Percentiles rank a stretch among this genome's conserved stretches.
phyloP scores from a whole-genome alignment of 495 filamentous ascomycete genomes.

The Aspergillus nanangensis region DNA sequence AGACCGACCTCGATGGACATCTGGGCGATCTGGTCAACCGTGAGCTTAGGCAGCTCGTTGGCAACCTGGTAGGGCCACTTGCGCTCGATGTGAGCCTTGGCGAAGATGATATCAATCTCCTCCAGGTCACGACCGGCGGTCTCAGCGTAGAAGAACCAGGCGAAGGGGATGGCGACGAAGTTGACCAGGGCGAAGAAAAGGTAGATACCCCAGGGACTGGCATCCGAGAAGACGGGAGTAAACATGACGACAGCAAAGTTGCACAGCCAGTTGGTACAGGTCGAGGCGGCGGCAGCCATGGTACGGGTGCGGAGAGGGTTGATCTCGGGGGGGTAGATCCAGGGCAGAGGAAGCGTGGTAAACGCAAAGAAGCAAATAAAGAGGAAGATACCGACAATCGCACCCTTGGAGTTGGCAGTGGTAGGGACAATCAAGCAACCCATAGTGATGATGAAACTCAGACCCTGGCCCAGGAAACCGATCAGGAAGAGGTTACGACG shows the following conservation, averaged over 20 bases:
- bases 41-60: slow-evolving; percentile 33
- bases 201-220: slow-evolving; percentile 31
- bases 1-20: slow-evolving; percentile 29
- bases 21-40: slow-evolving; percentile 25
- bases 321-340: slow-evolving; percentile 75
- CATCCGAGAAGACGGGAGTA: slow-evolving; percentile 34
- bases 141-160: slow-evolving; percentile 69
- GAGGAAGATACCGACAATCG: slow-evolving; percentile 36
- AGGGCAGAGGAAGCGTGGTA: slow-evolving; percentile 46
- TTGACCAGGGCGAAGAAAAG: slow-evolving; percentile 69
- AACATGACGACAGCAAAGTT: slow-evolving; percentile 47
- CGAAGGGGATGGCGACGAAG: slow-evolving; percentile 57
- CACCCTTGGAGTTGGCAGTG: slow-evolving; percentile 27
- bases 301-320: slow-evolving; percentile 69
- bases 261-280: slow-evolving; percentile 43
- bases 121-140: slow-evolving; percentile 65
- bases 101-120: slow-evolving; percentile 60
- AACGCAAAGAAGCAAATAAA: slow-evolving; percentile 39
- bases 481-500: slow-evolving; percentile 67
- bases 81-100: slow-evolving; percentile 37
- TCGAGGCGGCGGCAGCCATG: slow-evolving; percentile 50
- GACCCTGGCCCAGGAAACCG: slow-evolving; percentile 57
- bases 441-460: slow-evolving; percentile 35
- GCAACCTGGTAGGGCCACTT: slow-evolving; percentile 34
- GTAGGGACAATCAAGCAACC: slow-evolving; percentile 22